phyloP scores from a whole-genome alignment of 352 stramenopile species.

The Pythium aphanidermatum region DNA sequence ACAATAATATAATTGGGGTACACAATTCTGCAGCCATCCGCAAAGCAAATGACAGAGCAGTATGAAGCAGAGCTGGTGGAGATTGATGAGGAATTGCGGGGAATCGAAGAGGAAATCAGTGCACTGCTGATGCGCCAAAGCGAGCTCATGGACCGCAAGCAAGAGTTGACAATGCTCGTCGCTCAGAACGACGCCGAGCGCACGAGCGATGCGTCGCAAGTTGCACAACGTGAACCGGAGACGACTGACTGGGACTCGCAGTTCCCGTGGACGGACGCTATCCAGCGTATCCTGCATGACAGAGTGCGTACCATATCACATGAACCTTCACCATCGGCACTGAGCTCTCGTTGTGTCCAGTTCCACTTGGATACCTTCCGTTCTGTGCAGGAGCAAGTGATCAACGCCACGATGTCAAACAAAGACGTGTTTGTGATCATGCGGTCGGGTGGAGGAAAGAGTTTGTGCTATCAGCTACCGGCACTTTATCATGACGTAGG shows the following conservation, averaged over 20 bases:
- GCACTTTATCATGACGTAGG: slow-evolving; percentile 61
- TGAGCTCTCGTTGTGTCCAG: slow-evolving; percentile 15
- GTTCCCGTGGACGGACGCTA: slow-evolving; percentile 34
- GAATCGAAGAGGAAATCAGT: slow-evolving; percentile 48
- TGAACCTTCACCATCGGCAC: not conserved
- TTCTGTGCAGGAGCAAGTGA: slow-evolving; percentile 87
- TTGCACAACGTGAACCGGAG: no score
- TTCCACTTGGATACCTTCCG: slow-evolving; percentile 85
- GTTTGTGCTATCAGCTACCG: slow-evolving; percentile 89
- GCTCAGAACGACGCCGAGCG: slow-evolving; percentile 9
- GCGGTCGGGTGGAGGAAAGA: slow-evolving; percentile 84
- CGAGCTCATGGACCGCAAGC: slow-evolving; percentile 42
- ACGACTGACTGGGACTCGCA: slow-evolving; percentile 28
- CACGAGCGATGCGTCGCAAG: no score
- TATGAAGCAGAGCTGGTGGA: slow-evolving; percentile 32
- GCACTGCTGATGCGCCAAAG: slow-evolving; percentile 43
- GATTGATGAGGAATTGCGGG: slow-evolving; percentile 48
- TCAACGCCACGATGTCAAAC: slow-evolving; percentile 84
- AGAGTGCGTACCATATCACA: not conserved
- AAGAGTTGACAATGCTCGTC: slow-evolving; percentile 31
- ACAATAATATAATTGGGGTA: slow-evolving; percentile 1
- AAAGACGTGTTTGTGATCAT: slow-evolving; percentile 92
- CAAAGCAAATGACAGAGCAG: not conserved
- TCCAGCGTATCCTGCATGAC: slow-evolving; percentile 2
- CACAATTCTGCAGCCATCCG: not conserved